Base-by-base conservation (phyloP, 2,329 filamentous ascomycete species). In the Xenoacremonium recifei region DNA sequence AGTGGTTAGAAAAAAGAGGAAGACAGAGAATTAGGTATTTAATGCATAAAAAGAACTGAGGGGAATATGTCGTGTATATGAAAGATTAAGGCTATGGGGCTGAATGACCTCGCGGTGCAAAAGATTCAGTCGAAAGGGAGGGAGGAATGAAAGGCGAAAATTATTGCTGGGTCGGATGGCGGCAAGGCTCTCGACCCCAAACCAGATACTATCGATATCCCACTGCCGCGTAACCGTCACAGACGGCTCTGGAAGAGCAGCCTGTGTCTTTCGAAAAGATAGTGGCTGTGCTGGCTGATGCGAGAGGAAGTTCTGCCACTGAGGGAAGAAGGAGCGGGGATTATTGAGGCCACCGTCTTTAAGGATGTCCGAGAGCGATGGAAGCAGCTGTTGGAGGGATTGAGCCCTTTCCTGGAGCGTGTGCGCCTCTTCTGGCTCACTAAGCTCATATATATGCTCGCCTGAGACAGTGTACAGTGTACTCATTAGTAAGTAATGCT, bases 191-290 rank as follows among this genome's bases (percentile, higher is more conserved):
- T 34, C 35, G 32, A 32, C 16, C 12, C 35, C 39, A 18, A 46
- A 13, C 43, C 31, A 47, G 23, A 47, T 21, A 13, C 44, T 47
- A 21, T 43, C 37, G 17, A 47, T 15, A n/a, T 43, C 44, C 40
- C 44, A 47, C 3, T 31, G 37, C 11, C 37, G 31, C 19, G 12
- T 30, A 15, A 47, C 16, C 10, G 40, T n/a, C 4, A 47, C 18
- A 5, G 35, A 39, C 18, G 15, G 7, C 6, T 38, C 17, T 7
- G 25, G 15, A 13, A 38, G 31, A 3, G 21, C 15, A 16, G 31
- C 30, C 31, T 45, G 31, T 25, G 39, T 40, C 23, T 45, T 45
- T 12, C 17, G 37, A 20, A 44, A 44, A 2, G 41, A 45, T 3
- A 45, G 35, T 13, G 39, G 43, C 16, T 29, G 15, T 15, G 18